Base-by-base conservation (phyloP, 2,329 filamentous ascomycete genomes). In the Tolypocladium amazonense region DNA sequence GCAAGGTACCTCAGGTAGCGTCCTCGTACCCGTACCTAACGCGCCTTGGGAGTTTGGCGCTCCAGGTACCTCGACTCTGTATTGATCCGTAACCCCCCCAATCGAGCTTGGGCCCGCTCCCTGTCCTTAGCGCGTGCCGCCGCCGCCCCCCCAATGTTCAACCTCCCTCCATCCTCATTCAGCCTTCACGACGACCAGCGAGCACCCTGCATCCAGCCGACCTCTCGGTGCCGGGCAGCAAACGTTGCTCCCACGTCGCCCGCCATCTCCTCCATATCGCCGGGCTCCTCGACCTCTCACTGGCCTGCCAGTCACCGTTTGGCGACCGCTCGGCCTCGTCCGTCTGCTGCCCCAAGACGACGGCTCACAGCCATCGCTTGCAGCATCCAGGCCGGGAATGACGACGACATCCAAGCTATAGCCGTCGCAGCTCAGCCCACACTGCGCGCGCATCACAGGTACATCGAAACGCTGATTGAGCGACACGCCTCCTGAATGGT, bases 81-180 rank as follows among this genome's bases (percentile, higher is more conserved):
- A n/a, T n/a, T n/a, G n/a, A n/a, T n/a, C n/a, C n/a, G n/a, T n/a
- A n/a, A n/a, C n/a, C n/a, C n/a, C 60, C 63, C 61, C 39, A 60
- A 62, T 59, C 58, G 50, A 56, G 63, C 58, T 38, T 58, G 61
- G 62, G 58, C 59, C 59, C 56, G 56, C 54, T 38, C 50, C 56
- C 30, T 55, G 23, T 56, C 52, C 56, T 60, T 57, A 63, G 61
- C 59, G 56, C 58, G 50, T 39, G 50, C 58, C 58, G 50, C 58
- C 57, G 56, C 56, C 52, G 59, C 58, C 56, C 41, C n/a, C 55
- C 58, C 54, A 59, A 58, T 58, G 63, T 64, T 65, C 68, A 69
- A 67, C 65, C 66, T 67, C 65, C 67, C 66, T 65, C 68, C 59
- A 62, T 33, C 52, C 25, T 37, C 57, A 38, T 35, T 60, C 67